phyloP scores from a whole-genome alignment of 306 rosid genomes.

The Cajanus cajan region DNA sequence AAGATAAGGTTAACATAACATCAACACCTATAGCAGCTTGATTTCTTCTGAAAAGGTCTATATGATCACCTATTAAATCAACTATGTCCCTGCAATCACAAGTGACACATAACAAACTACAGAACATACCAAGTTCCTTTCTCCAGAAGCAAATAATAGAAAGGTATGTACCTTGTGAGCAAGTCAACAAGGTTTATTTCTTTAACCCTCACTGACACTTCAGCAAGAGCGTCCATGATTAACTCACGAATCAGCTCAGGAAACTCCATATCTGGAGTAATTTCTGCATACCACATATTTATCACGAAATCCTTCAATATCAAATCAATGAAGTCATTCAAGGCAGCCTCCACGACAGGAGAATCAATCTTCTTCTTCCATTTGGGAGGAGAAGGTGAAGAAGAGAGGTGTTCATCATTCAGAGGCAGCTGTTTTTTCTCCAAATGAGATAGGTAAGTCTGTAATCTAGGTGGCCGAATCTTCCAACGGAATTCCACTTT shows the following conservation, averaged over 20 bases:
- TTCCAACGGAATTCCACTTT: constrained; percentile 81
- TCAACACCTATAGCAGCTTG: constrained; percentile 91
- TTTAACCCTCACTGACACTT: constrained; percentile 72
- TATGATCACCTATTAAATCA: constrained; percentile 82
- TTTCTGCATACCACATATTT: constrained; percentile 87
- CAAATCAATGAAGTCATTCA: constrained; percentile 68
- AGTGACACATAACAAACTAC: constrained; percentile 33
- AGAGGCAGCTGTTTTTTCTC: constrained; percentile 79
- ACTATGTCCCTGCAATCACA: constrained; percentile 74
- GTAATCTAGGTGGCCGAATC: constrained; percentile 50
- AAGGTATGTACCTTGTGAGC: constrained; percentile 68
- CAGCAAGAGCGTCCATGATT: constrained; percentile 91
- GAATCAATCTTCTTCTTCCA: constrained; percentile 93
- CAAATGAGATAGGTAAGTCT: constrained; percentile 78
- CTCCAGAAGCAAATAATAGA: constrained; percentile 17
- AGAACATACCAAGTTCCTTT: constrained; percentile 19
- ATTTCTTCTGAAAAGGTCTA: constrained; percentile 95
- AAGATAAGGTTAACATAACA: constrained; percentile 89
- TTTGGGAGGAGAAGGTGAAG: constrained; percentile 51
- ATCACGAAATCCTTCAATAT: constrained; percentile 87
- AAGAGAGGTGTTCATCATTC: constrained; percentile 65
- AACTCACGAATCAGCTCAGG: constrained; percentile 75
- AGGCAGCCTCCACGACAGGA: constrained; percentile 76
- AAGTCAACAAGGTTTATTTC: constrained; percentile 92
- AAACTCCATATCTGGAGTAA: constrained; percentile 83